Base-by-base conservation (phyloP, 345 rosid genomes). In the Mangifera indica region DNA sequence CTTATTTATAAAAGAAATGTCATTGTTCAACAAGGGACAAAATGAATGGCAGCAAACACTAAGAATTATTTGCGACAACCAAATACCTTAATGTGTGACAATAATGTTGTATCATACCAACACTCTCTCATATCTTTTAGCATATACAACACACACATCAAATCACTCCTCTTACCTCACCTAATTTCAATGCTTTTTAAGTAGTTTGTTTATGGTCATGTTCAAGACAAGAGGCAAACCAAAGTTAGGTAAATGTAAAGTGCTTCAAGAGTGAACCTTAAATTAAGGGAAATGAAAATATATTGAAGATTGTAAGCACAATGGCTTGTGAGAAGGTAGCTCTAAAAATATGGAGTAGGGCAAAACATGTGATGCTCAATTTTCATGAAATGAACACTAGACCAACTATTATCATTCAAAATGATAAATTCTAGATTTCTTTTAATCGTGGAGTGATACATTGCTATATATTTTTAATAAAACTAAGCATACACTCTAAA, bases 351-450 rank as follows among this genome's bases (percentile, higher is more conserved):
- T 42, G 52, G 2, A 44, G 11, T 42, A 0, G 32, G 17, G 12
- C 48, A 52, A 11, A n/a, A 34, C 48, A 67, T 20, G 49, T 2
- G 60, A 67, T 67, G 49, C 48, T 67, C n/a, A 52, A 17, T 63
- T 17, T 63, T 8, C 37, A 54, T 54, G 37, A 37, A 17, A 14
- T 22, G 6, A 12, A 34, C 12, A 17, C 22, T 18, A 37, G 37
- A 18, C 14, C 13, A 48, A 26, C 12, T 20, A 12, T 34, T 29
- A 48, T 53, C 14, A 67, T 53, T n/a, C 6, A 57, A 49, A 57
- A 49, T 29, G 15, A 29, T 51, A 15, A 9, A 45, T 45, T 8
- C 17, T 17, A 66, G 29, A 24, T 2, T 21, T 21, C 6, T 25
- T 17, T 11, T 67, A 58, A 7, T 58, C 17, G 15, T 26, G 10